Evolutionary conservation across 2,329 filamentous ascomycete species (phyloP).

Genomic region (Ophiostoma australiae): DNA sequence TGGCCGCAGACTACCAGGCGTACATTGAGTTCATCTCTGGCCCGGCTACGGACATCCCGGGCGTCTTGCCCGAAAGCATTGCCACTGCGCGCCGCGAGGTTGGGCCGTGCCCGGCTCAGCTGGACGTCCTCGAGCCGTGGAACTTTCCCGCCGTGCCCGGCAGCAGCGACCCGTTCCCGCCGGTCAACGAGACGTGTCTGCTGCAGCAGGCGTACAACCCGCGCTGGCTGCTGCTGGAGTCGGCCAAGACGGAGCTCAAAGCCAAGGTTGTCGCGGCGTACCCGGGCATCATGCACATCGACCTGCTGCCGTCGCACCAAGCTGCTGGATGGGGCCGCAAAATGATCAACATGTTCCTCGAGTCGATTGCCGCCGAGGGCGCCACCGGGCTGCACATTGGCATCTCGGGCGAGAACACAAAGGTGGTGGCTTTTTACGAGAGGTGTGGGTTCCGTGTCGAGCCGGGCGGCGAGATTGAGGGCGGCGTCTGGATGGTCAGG

Average conservation of each 20-base stretch:
- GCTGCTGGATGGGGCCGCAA: slow-evolving; percentile 42
- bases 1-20: slow-evolving; percentile 37
- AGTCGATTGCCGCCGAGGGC: slow-evolving; percentile 33
- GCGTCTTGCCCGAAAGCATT: slow-evolving; percentile 7
- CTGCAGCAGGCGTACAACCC: slow-evolving; percentile 42
- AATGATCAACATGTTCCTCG: slow-evolving; percentile 41
- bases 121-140: slow-evolving; percentile 35
- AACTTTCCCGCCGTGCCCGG: slow-evolving; percentile 21
- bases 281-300: slow-evolving; percentile 47
- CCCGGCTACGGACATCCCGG: background rate
- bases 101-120: slow-evolving; percentile 29
- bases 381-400: slow-evolving; percentile 41
- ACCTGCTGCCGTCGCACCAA: slow-evolving; percentile 42
- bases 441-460: slow-evolving; percentile 42
- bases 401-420: slow-evolving; percentile 43
- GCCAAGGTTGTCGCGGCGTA: slow-evolving; percentile 36
- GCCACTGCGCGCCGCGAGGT: slow-evolving; percentile 29
- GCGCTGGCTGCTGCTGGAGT: slow-evolving; percentile 38
- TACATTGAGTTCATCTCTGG: slow-evolving; percentile 37
- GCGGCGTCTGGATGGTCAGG: slow-evolving; percentile 41
- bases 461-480: slow-evolving; percentile 35
- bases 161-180: slow-evolving; percentile 18
- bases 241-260: slow-evolving; percentile 30
- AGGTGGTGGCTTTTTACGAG: slow-evolving; percentile 48
- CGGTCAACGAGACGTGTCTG: slow-evolving; percentile 35